A percentile compares a stretch with the other conserved stretches of the same genome.
These are phyloP conservation scores for Trichoderma pleuroti DNA, from an alignment of 2,329 filamentous ascomycete species.

Conservation along the genomic window DNA sequence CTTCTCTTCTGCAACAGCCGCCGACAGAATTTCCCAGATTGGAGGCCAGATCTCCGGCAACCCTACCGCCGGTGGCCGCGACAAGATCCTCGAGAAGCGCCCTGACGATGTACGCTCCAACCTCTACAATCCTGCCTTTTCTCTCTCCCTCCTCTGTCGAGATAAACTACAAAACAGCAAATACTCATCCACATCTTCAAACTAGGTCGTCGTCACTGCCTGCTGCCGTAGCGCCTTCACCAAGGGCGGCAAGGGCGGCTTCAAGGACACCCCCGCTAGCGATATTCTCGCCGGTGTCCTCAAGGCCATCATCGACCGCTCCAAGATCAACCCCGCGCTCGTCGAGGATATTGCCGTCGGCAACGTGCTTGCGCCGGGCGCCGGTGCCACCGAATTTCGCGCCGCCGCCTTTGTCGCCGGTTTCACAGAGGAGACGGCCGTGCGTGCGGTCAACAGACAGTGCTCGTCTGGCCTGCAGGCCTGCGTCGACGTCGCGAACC, in stretches of 20 bases:
- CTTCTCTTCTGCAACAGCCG: constrained; percentile 37
- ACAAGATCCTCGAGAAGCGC: constrained; percentile 61
- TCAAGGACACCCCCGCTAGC: constrained; percentile 88
- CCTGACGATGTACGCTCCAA: constrained; percentile 53
- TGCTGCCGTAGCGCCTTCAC: constrained; percentile 89
- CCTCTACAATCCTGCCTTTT: neutral
- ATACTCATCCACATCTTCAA: neutral
- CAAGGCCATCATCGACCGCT: constrained; percentile 76
- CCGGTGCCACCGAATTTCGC: constrained; percentile 94
- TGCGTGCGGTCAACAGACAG: constrained; percentile 87
- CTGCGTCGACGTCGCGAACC: constrained; percentile 90
- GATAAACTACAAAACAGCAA: neutral
- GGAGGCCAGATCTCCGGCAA: constrained; percentile 62
- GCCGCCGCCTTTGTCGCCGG: constrained; percentile 87
- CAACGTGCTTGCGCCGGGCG: constrained; percentile 85
- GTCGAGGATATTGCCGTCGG: constrained; percentile 94
- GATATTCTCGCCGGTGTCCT: constrained; percentile 84
- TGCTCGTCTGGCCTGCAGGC: constrained; percentile 92
- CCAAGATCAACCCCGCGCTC: constrained; percentile 78
- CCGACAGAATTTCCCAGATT: constrained; percentile 57
- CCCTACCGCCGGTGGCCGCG: constrained; percentile 49
- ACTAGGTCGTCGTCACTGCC: constrained; percentile 83
- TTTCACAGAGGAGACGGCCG: constrained; percentile 80
- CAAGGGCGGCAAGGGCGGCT: constrained; percentile 86
- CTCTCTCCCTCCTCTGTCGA: constrained; percentile 34